Evolutionary conservation across 2,329 filamentous ascomycete genomes (phyloP).

Genomic region (Alternaria consortialis): DNA sequence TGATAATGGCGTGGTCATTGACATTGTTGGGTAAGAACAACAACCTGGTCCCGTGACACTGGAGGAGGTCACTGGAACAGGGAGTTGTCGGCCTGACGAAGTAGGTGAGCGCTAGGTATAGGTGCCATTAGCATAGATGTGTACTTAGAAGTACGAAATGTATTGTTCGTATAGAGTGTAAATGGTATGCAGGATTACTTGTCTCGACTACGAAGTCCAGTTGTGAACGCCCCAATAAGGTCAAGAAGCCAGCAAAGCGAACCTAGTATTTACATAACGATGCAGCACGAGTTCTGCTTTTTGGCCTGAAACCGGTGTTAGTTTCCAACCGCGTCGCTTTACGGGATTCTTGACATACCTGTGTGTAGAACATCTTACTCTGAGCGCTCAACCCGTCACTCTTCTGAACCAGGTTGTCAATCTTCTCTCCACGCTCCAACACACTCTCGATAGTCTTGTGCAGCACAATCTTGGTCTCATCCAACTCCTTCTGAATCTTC

Average conservation of each 20-base stretch:
- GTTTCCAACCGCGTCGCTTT: background rate
- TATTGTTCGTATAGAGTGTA: background rate
- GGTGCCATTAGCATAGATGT: background rate
- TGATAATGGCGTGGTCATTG: background rate
- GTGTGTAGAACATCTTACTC: constrained; percentile 97
- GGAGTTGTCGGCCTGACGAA: background rate
- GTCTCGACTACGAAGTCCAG: constrained; percentile 12
- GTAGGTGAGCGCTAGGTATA: background rate
- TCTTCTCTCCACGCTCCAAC: constrained; percentile 92
- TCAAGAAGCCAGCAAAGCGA: constrained; percentile 5
- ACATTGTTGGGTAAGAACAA: background rate
- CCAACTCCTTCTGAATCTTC: constrained; percentile 95
- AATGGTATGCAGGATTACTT: constrained; percentile 3
- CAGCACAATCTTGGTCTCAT: constrained; percentile 96
- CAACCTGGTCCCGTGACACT: background rate
- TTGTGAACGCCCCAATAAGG: constrained; percentile 3
- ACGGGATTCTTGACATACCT: constrained; percentile 58
- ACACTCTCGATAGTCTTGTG: constrained; percentile 95
- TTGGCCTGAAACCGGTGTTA: constrained; percentile 56
- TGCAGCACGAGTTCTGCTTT: constrained; percentile 69
- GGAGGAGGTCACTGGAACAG: background rate
- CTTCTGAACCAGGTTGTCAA: constrained; percentile 92
- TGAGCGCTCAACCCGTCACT: constrained; percentile 88
- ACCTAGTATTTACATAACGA: constrained; percentile 58
- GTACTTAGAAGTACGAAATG: background rate